Base-by-base conservation (phyloP, 106 monocot species). In the Amphibolis antarctica region DNA sequence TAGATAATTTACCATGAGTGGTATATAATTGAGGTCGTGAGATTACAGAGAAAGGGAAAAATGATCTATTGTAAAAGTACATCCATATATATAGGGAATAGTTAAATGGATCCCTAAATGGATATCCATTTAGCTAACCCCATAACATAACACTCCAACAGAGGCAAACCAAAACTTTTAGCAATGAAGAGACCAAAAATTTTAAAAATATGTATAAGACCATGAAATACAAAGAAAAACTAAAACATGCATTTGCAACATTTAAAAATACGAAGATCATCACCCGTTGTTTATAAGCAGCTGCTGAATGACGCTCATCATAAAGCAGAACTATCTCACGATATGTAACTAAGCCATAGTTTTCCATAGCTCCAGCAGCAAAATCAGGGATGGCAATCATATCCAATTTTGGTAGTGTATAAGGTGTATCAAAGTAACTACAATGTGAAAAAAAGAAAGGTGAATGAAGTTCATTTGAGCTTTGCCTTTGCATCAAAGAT, bases 361-460 rank as follows among this genome's bases (percentile, higher is more conserved):
- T 96, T 66, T 96, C 94, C 89, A 89, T 96, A 24, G 89, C 94
- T 3, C 94, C 89, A 71, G 83, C 77, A 77, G 89, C 71, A 86
- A 96, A 96, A 84, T 96, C 94, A 73, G 94, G 89, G 66, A 96
- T 89, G 28, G 86, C 94, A 53, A 96, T 71, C 94, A 96, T 96
- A 74, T 96, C 94, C 78, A 96, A 63, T 59, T 96, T 96, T 24
- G 94, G 94, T 47, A 96, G 86, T 29, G 86, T 63, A 66, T 96
- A 96, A 26, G 89, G 83, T 42, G 74, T 77, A 17, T 58, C 75
- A 74, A 96, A 89, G 64, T 96, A 96, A 44, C 93, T 93, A 70
- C 11, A 29, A 36, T 7, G 7, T 28, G 42, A 19, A 50, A 6
- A 20, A 49, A 60, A 15, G 42, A 60, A 12, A 36, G 42, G 11